Conservation (phyloP, 768 basidiomycete species). For the Leccinum longicurvipes region DNA sequence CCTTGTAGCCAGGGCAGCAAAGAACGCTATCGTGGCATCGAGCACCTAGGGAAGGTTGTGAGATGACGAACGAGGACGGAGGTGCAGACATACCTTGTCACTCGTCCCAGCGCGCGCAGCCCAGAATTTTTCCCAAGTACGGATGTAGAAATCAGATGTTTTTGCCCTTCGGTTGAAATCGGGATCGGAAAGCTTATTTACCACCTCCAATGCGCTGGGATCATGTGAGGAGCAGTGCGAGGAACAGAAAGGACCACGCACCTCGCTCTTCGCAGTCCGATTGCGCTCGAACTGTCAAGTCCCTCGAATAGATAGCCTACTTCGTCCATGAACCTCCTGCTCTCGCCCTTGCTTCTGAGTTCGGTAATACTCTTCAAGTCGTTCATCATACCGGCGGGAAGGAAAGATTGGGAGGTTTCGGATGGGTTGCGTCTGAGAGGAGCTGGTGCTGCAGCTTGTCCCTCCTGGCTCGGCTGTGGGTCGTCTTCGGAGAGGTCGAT, state of each 20-base stretch:
- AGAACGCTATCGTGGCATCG: slow-evolving; percentile 60
- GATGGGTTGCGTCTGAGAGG: slow-evolving; percentile 24
- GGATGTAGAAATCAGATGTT: slow-evolving; percentile 66
- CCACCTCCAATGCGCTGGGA: slow-evolving; percentile 70
- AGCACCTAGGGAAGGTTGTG: slow-evolving; percentile 45
- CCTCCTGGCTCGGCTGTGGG: slow-evolving; percentile 36
- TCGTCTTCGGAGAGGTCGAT: slow-evolving; percentile 80
- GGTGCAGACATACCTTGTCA: slow-evolving; percentile 46
- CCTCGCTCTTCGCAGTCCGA: slow-evolving; percentile 68
- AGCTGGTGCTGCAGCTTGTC: not conserved
- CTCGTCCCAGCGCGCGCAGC: slow-evolving; percentile 56
- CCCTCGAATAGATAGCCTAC: slow-evolving; percentile 85
- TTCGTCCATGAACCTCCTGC: slow-evolving; percentile 75
- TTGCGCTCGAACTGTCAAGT: slow-evolving; percentile 48
- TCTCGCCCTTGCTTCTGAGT: slow-evolving; percentile 76
- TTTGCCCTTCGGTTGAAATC: slow-evolving; percentile 81
- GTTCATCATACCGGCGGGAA: slow-evolving; percentile 64
- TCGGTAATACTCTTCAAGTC: slow-evolving; percentile 80
- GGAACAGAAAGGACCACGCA: slow-evolving; percentile 22
- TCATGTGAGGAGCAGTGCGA: not conserved
- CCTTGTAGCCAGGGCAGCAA: slow-evolving; percentile 58
- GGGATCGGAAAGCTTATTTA: slow-evolving; percentile 64
- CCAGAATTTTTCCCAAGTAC: slow-evolving; percentile 65
- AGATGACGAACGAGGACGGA: not conserved
- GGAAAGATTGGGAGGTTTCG: slow-evolving; percentile 36